phyloP scores from a whole-genome alignment of 345 rosid species.

The Citrus glauca region DNA sequence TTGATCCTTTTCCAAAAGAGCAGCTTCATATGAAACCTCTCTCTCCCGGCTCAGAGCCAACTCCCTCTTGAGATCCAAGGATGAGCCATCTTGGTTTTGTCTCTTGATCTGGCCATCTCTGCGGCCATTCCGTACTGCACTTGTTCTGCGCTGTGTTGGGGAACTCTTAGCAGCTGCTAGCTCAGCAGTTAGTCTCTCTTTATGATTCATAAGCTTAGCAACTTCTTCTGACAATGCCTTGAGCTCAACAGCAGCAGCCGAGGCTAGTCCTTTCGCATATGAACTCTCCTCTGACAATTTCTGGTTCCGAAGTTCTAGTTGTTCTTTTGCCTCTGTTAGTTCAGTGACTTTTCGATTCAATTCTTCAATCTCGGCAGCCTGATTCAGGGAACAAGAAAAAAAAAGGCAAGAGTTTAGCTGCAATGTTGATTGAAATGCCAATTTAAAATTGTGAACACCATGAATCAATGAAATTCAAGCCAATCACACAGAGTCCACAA shows the following conservation, averaged over 20 bases:
- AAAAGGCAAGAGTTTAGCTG: constrained; percentile 15
- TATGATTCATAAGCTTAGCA: constrained; percentile 90
- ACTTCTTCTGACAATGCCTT: constrained; percentile 97
- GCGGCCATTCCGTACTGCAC: constrained; percentile 60
- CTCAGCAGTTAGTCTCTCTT: constrained; percentile 74
- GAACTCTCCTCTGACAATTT: constrained; percentile 92
- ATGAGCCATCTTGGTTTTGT: constrained; percentile 56
- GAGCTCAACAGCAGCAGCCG: constrained; percentile 99
- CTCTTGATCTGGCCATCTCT: constrained; percentile 58
- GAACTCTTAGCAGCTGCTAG: constrained; percentile 60
- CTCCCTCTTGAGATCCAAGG: constrained; percentile 77
- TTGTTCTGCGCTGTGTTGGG: constrained; percentile 50
- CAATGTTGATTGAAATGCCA: constrained; percentile 1
- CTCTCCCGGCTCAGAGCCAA: constrained; percentile 72
- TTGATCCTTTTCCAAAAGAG: constrained; percentile 72
- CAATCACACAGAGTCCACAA: not conserved
- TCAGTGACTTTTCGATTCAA: constrained; percentile 56
- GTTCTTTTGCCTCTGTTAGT: constrained; percentile 63
- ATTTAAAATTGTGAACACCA: not conserved
- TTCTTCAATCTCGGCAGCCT: constrained; percentile 75
- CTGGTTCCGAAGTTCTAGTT: constrained; percentile 66
- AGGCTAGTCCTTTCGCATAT: constrained; percentile 97
- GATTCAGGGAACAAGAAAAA: not conserved
- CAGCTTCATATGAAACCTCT: constrained; percentile 81
- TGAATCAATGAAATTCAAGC: not conserved